Conservation (phyloP, 352 stramenopile species). For the Plasmopara muralis region DNA sequence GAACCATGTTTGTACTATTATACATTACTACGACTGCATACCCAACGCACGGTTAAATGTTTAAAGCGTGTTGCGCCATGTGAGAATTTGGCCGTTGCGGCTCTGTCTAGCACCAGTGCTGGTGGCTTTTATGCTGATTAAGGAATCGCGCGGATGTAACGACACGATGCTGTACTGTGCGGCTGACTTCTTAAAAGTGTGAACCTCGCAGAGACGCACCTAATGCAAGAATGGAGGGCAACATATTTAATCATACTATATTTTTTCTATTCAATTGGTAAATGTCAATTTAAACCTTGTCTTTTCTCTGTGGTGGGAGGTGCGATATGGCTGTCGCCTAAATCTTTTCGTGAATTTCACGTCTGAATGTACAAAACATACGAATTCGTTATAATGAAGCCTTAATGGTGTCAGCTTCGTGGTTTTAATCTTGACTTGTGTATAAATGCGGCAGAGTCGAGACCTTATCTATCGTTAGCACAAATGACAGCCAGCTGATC, state of each 20-base stretch:
- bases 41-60: too few relatives aligned
- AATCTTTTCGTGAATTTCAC: conserved; percentile 20
- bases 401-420: not conserved
- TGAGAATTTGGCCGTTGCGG: conserved; percentile 54
- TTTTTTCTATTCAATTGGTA: too few relatives aligned
- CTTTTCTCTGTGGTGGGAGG: conserved; percentile 35
- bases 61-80: too few relatives aligned
- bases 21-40: too few relatives aligned
- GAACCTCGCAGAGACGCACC: conserved; percentile 58
- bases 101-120: conserved; percentile 37
- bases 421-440: not conserved
- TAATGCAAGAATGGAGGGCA: conserved; percentile 74
- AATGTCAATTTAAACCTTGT: too few relatives aligned
- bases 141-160: conserved; percentile 41
- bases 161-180: conserved; percentile 51
- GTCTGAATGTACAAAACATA: not conserved
- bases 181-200: conserved; percentile 35
- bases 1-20: too few relatives aligned
- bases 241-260: too few relatives aligned
- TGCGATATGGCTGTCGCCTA: conserved; percentile 30
- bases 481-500: too few relatives aligned
- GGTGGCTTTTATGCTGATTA: conserved; percentile 34
- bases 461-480: too few relatives aligned
- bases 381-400: too few relatives aligned
- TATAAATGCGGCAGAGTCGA: too few relatives aligned